Evolutionary conservation across 129 eudicot genomes (phyloP), one percentile per base, ranked within the genome.

Genomic region (Erigeron canadensis): DNA sequence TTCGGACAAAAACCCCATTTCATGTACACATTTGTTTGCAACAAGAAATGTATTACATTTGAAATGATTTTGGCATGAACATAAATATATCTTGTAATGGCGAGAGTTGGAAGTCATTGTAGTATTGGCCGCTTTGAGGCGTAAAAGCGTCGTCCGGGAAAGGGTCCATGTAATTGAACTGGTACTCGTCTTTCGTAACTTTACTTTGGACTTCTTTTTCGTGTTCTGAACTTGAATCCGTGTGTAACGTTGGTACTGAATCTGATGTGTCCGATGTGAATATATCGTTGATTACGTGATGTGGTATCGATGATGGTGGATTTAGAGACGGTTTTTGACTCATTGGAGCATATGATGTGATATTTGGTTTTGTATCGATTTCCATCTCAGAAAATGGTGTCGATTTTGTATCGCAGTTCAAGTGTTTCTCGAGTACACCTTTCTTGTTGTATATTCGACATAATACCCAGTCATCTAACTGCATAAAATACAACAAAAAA

Each of bases 371-470:
- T 48, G 73, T 80, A 18, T 78, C 82, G 21, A 82, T 65, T 77
- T 82, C 76, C 60, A 72, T 76, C 10, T 86, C 88, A 1, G 86
- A 57, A 63, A 75, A 78, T 4, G 70, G 75, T 2, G 77, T 17
- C 15, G 77, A 71, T 78, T 78, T 78, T 53, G 65, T 40, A 37
- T 84, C 84, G 2, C 77, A 41, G 11, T 56, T 72, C 23, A 70
- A 64, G 39, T 86, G 83, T 59, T 81, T 87, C 41, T 87, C 89
- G 43, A 87, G 41, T 4, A 77, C 80, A 1, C 93, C 93, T 48
- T 87, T 87, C 64, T 87, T 87, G 85, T 87, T 87, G 83, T 87
- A 87, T 23, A 87, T 84, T 50, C 93, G 89, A 74, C 93, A 87
- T 15, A 87, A 51, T 1, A 87, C 93, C 93, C 93, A 87, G 5